Conservation (phyloP, 2,329 filamentous ascomycete species). For the Diaporthe batatas region DNA sequence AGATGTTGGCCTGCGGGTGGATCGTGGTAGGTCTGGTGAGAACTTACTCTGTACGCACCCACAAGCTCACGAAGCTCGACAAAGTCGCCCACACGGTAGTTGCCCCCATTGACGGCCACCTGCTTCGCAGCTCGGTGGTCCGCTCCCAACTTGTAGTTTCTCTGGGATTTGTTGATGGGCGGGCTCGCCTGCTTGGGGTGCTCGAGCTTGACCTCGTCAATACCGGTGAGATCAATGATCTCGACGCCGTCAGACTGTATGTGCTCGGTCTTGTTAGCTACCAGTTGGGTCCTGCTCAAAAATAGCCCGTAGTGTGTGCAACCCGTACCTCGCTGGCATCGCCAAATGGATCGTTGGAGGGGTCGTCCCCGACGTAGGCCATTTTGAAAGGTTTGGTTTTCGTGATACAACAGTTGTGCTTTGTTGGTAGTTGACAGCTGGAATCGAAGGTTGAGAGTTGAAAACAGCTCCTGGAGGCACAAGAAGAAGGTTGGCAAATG, state of each 20-base stretch:
- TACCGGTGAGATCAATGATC: not conserved
- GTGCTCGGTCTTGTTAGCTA: not conserved
- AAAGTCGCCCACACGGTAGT: not conserved
- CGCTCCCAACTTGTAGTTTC: not conserved
- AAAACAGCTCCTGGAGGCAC: not conserved
- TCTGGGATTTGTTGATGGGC: not conserved
- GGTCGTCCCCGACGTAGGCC: not conserved
- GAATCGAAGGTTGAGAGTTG: too few species aligned
- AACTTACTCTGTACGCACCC: not conserved
- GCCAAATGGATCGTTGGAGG: not conserved
- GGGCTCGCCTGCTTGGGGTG: too few species aligned
- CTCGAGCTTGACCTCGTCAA: not conserved
- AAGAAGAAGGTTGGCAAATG: not conserved
- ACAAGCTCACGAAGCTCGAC: slow-evolving; percentile 3
- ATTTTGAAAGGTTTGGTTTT: not conserved
- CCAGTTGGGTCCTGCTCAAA: too few species aligned
- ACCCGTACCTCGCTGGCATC: not conserved
- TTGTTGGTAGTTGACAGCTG: too few species aligned
- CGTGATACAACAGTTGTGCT: not conserved
- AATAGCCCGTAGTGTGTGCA: too few species aligned
- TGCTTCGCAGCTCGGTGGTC: not conserved
- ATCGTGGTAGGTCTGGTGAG: too few species aligned
- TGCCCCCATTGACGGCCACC: not conserved
- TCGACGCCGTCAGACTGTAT: not conserved
- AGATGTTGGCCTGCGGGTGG: not conserved